Evolutionary conservation across 371 early-diverging fungal species (phyloP), one percentile per base, ranked within the genome.

Genomic region (Saksenaea oblongispora): DNA sequence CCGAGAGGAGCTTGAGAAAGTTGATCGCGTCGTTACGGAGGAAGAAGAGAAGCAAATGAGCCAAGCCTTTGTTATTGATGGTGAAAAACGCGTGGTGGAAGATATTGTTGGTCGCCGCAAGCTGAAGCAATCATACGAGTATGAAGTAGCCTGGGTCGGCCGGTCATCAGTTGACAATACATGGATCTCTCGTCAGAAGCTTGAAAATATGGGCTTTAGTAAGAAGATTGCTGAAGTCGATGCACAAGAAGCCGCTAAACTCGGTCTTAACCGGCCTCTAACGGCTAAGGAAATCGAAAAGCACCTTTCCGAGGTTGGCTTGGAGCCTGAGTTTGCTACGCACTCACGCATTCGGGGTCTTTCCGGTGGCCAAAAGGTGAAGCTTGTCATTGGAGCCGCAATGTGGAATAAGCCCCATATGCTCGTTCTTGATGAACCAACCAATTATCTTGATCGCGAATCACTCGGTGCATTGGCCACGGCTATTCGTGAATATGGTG

Each of bases 361-460:
- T 17, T 92, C 92, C 55, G 95, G 94, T 70, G 94, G 95, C 53
- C 94, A 95, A 71, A 95, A 95, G 83, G 61, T 91, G 72, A 90
- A 92, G 82, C 84, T 95, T 24, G 92, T 91, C 34, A 83, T 94
- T 54, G 93, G 88, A 58, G 91, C 91, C 39, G 88, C 89, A 59
- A 88, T 90, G 87, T 91, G 91, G 91, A 84, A 87, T 75, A 83
- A 85, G 63, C 93, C 94, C 56, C 93, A 94, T 72, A 87, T 94
- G 71, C 71, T 95, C 58, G 92, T 93, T 58, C 76, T 93, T 61
- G 94, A 95, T 70, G 94, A 95, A 76, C 93, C 93, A 59, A 93
- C 93, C 73, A 91, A 91, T 70, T 91, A 91, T 71, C 71, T 90
- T 70, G 90, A 88, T 73, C 85, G 89, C 67, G 89, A 89, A 61